These are phyloP conservation scores for Rhizopogon rudus DNA, from an alignment of 768 basidiomycete species.

Conservation along the genomic window DNA sequence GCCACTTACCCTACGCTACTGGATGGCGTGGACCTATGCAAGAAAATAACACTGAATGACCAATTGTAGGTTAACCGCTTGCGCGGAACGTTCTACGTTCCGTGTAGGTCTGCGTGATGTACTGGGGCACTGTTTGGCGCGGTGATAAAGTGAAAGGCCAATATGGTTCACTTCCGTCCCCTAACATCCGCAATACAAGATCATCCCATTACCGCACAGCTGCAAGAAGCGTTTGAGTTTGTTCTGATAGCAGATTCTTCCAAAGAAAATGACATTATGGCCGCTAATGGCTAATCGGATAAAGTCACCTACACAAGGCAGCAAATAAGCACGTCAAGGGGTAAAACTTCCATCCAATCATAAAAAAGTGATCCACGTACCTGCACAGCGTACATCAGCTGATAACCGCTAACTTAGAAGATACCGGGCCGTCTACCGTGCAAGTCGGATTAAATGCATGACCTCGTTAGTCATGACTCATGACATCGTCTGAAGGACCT, in stretches of 20 bases:
- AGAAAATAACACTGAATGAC: neutral
- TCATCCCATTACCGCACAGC: too few species aligned
- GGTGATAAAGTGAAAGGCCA: neutral
- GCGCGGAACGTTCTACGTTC: neutral
- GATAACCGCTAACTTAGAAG: too few species aligned
- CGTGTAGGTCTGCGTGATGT: too few species aligned
- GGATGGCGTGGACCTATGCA: neutral
- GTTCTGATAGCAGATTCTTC: neutral
- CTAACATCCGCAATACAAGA: neutral
- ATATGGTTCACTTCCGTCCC: too few species aligned
- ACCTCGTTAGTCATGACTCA: too few species aligned
- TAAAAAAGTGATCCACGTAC: neutral
- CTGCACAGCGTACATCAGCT: too few species aligned
- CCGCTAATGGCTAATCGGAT: neutral
- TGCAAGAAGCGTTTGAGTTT: too few species aligned
- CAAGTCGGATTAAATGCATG: too few species aligned
- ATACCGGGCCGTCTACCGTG: too few species aligned
- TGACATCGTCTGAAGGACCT: too few species aligned
- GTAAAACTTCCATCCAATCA: neutral
- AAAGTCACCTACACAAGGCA: neutral
- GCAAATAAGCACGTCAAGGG: neutral
- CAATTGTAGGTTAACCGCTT: neutral
- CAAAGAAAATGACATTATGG: neutral
- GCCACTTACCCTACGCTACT: too few species aligned
- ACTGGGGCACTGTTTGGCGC: neutral